Evolutionary conservation across 2,329 filamentous ascomycete genomes (phyloP).

Genomic region (Monilinia laxa): DNA sequence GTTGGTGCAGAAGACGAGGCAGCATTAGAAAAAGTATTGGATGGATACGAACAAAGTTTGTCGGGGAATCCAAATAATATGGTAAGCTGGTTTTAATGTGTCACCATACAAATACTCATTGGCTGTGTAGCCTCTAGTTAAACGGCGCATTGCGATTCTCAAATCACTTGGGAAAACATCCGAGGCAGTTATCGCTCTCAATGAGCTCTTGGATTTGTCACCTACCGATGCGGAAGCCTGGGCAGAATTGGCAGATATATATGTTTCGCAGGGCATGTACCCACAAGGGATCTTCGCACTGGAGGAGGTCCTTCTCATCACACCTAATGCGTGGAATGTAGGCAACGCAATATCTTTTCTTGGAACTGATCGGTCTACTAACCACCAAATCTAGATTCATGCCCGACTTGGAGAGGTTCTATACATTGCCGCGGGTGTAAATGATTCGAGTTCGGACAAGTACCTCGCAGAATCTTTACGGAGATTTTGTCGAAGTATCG

Average conservation of each 20-base stretch:
- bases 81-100: constrained; percentile 50
- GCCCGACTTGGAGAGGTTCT: constrained; percentile 81
- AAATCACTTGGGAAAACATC: constrained; percentile 66
- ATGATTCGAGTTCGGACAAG: constrained; percentile 45
- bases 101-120: constrained; percentile 35
- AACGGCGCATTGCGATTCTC: constrained; percentile 78
- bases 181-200: constrained; percentile 74
- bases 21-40: constrained; percentile 67
- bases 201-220: constrained; percentile 73
- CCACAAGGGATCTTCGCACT: constrained; percentile 82
- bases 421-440: constrained; percentile 63
- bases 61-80: constrained; percentile 75
- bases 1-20: constrained; percentile 67
- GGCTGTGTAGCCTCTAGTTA: constrained; percentile 68
- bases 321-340: constrained; percentile 95
- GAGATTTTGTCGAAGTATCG: constrained; percentile 85
- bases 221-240: constrained; percentile 92
- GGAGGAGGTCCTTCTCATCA: constrained; percentile 84
- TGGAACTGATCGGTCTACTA: constrained; percentile 32
- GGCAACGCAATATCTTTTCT: constrained; percentile 41
- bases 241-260: constrained; percentile 87
- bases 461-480: constrained; percentile 72
- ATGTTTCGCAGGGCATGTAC: constrained; percentile 75
- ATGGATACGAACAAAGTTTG: constrained; percentile 75
- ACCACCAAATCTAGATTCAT: constrained; percentile 61